Evolutionary conservation across 192 early-diverging fungal genomes (phyloP), one percentile per base, ranked within the genome.

Genomic region (Coemansia sp.): DNA sequence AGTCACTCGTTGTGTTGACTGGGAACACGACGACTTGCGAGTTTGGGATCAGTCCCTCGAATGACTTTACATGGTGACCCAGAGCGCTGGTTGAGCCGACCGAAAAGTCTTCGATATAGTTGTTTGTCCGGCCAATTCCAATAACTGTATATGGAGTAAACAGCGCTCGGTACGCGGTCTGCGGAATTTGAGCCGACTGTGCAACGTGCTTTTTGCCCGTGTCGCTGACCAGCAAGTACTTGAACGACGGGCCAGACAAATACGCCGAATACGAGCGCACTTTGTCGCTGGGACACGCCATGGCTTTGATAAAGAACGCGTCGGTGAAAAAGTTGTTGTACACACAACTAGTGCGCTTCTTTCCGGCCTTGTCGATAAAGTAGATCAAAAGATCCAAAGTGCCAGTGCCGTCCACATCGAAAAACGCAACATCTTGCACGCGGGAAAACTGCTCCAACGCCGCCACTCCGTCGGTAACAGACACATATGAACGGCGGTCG

Each of bases 61-160:
- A 95, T 16, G 68, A 73, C 50, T 59, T 50, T 12, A 23, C 63
- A 6, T 47, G 53, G 41, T 23, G 45, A 12, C 72, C 74, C 25
- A 57, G 19, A 17, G 72, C 49, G 56, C 68, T 62, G 11, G 72
- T 71, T 11, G 59, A 68, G 2, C 94, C 95, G 0, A 93, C 93
- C 72, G 93, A 93, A 71, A 98, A 78, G 57, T 92, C 89, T 67
- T 98, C 95, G 16, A 98, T 90, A 72, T 98, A 98, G 69, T 96
- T 96, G 80, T 95, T 98, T 4, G 94, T 96, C 65, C 95, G 74
- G 1, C 95, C 95, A 11, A 98, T 84, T 12, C 95, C 95, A 62
- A 94, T 89, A 2, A 94, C 74, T 11, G 85, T 85, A 45, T 93
- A 95, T 1, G 95, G 93, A 37, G 91, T 87, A 19, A 87, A 83